Evolutionary conservation across 1,284 basidiomycete species (phyloP), one percentile per base, ranked within the genome.

Genomic region (Marasmius fiardii): DNA sequence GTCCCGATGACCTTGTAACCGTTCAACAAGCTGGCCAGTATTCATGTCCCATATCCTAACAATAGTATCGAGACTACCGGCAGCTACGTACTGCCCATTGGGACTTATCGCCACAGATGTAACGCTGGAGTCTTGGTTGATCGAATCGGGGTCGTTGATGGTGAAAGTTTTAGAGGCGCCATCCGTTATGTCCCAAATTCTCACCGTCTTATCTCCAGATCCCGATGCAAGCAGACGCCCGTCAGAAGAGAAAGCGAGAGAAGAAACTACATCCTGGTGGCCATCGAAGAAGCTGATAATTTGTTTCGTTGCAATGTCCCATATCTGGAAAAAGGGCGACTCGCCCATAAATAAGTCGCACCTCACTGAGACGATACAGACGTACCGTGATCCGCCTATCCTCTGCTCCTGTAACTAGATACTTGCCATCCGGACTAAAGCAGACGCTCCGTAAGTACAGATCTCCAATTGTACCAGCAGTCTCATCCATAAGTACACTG

Each of bases 21-120:
- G 76, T 67, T 92, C 91, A 14, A 94, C 75, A 43, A 94, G 77
- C 48, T 76, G 70, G 10, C 90, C 91, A 0, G 85, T 88, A 24
- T 74, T 67, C 20, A 90, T 83, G 61, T 95, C 92, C 93, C 94
- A 95, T 28, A 96, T 85, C 52, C 93, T 82, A 49, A 95, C 88
- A 56, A 93, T 79, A 1, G 86, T 91, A 69, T 96, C 93, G 21
- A 95, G 76, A 52, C 83, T 85, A 20, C 93, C 93, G 0, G 92
- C 91, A 18, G 92, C 93, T 33, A 96, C 87, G 51, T 90, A 76
- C 48, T 82, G 79, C 4, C 89, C 90, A 64, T 93, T 90, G 3
- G 90, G 89, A 11, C 88, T 92, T 60, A 96, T 88, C 56, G 86
- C 82, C 53, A 92, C 88, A 28, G 80, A 85, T 10, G 88, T 92